These are phyloP conservation scores for Fraxinus platypoda DNA, from an alignment of 305 asterid species.

Conservation along the genomic window DNA sequence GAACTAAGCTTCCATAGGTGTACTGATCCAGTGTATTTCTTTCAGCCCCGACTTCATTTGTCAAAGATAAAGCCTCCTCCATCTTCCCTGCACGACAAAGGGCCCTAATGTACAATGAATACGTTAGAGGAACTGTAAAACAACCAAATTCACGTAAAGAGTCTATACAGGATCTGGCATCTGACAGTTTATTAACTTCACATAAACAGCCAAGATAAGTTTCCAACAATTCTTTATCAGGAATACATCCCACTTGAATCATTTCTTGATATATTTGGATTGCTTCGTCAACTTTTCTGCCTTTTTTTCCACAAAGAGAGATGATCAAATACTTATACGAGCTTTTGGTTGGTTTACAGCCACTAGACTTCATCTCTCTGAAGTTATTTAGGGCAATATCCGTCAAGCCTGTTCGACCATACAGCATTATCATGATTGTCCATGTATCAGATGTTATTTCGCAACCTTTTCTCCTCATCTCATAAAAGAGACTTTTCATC, in stretches of 20 bases:
- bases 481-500: constrained; percentile 73
- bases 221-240: constrained; percentile 73
- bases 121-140: constrained; percentile 55
- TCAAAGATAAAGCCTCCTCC: constrained; percentile 61
- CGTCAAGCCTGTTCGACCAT: constrained; percentile 78
- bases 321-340: constrained; percentile 55
- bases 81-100: constrained; percentile 73
- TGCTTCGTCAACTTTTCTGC: constrained; percentile 69
- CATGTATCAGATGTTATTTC: constrained; percentile 70
- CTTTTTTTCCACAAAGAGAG: constrained; percentile 70
- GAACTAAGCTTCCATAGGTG: constrained; percentile 74
- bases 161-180: constrained; percentile 59
- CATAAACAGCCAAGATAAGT: constrained; percentile 64
- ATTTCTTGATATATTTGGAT: constrained; percentile 56
- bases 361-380: constrained; percentile 65
- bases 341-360: constrained; percentile 54
- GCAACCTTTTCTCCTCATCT: constrained; percentile 69
- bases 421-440: constrained; percentile 87
- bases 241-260: constrained; percentile 43
- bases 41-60: constrained; percentile 51
- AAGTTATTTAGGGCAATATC: constrained; percentile 61
- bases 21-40: constrained; percentile 47
- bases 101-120: constrained; percentile 65
- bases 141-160: constrained; percentile 46
- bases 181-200: constrained; percentile 52